Percentiles rank a stretch among this genome's conserved stretches.
Conservation (phyloP, 2,329 filamentous ascomycete species). For the Calonectria hongkongensis region DNA sequence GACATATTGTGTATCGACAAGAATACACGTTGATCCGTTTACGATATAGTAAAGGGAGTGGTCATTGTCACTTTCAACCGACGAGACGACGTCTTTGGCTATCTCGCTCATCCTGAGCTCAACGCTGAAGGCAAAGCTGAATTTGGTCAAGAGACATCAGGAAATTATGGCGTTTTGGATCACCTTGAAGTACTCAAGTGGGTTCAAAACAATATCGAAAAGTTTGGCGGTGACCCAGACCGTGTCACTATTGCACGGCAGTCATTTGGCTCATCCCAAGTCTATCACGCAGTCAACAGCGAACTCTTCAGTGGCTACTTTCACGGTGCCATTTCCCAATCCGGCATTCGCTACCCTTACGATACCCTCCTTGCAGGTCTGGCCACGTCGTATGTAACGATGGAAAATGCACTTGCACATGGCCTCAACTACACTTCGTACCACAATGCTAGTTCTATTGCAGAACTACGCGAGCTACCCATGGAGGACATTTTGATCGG, state of each 20-base stretch:
- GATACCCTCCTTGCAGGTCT: slow-evolving; percentile 31
- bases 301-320: slow-evolving; percentile 31
- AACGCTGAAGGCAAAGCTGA: slow-evolving; percentile 23
- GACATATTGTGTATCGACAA: not conserved
- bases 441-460: slow-evolving; percentile 26
- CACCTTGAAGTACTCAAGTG: slow-evolving; percentile 31
- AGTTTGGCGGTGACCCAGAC: slow-evolving; percentile 34
- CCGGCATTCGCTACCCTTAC: slow-evolving; percentile 36
- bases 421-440: slow-evolving; percentile 2
- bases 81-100: slow-evolving; percentile 24
- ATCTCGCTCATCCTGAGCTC: slow-evolving; percentile 26
- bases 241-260: slow-evolving; percentile 32
- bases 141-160: slow-evolving; percentile 26
- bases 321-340: slow-evolving; percentile 37
- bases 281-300: slow-evolving; percentile 40
- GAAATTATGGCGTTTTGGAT: slow-evolving; percentile 34
- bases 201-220: slow-evolving; percentile 33
- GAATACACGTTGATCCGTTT: not conserved
- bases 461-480: slow-evolving; percentile 25
- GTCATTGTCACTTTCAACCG: slow-evolving; percentile 26
- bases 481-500: slow-evolving; percentile 26
- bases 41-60: slow-evolving; percentile 14
- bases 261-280: slow-evolving; percentile 23
- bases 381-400: slow-evolving; percentile 33
- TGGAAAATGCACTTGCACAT: slow-evolving; percentile 12